Evolutionary conservation across 2,329 filamentous ascomycete species (phyloP).

Genomic region (Fusarium sp.): DNA sequence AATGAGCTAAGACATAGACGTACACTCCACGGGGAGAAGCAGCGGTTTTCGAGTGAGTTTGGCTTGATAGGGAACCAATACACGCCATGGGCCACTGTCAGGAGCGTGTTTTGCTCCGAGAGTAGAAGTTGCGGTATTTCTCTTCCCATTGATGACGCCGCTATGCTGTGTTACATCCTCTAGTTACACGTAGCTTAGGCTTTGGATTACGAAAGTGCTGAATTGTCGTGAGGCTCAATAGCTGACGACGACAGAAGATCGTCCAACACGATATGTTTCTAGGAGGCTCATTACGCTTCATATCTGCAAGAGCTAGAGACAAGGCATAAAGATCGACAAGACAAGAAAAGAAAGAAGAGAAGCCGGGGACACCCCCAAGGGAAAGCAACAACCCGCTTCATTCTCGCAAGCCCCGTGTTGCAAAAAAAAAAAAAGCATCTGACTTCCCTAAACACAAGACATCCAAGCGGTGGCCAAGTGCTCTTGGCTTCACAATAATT

Average conservation of each 20-base stretch:
- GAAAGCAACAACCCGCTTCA: neutral
- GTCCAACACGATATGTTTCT: conserved; percentile 9
- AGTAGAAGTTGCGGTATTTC: conserved; percentile 22
- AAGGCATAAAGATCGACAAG: neutral
- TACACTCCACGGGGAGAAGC: conserved; percentile 6
- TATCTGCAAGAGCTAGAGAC: neutral
- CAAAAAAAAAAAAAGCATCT: neutral
- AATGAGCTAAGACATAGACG: conserved; percentile 19
- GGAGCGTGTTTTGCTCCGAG: neutral
- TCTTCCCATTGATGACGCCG: neutral
- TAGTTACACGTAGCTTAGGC: neutral
- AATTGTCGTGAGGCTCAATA: neutral
- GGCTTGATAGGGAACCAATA: neutral
- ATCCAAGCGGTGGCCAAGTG: conserved; percentile 12
- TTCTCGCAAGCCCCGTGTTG: conserved; percentile 6
- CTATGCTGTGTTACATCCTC: neutral
- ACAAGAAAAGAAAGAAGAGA: neutral
- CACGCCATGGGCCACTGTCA: conserved; percentile 7
- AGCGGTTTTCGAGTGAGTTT: neutral
- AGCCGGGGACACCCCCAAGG: neutral
- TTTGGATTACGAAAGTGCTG: neutral
- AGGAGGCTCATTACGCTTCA: neutral
- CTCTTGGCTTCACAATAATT: conserved; percentile 25
- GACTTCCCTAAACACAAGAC: neutral
- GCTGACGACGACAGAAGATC: neutral